Evolutionary conservation across 75 land plant species (phyloP), one percentile per base, ranked within the genome.

Genomic region (Chamaecyparis obtusa): DNA sequence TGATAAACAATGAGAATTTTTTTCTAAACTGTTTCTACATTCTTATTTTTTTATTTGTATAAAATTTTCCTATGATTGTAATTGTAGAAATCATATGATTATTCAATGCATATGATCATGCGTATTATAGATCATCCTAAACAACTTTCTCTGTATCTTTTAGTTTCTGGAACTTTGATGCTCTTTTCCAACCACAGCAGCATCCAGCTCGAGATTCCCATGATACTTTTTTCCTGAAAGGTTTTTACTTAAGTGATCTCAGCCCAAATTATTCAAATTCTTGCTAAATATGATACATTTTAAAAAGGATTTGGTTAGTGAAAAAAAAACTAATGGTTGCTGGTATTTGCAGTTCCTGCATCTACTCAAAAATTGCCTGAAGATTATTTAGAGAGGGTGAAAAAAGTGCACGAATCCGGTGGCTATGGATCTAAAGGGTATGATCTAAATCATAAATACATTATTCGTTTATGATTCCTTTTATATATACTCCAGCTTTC

Each of bases 181-280:
- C 93, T 2, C 90, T 98, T 83, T 98, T 98, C 91, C 99, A 98
- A 88, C 99, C 99, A 32, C 99, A 98, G 90, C 99, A 96, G 89
- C 99, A 98, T 84, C 98, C 99, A 79, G 99, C 99, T 78, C 98
- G 99, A 84, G 99, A 98, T 91, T 95, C 99, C 72, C 99, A 98
- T 91, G 99, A 96, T 89, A 98, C 99, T 3, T 98, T 98, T 90
- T 98, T 96, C 87, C 87, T 98, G 44, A 84, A 94, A 93, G 94
- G 99, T 96, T 41, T 57, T 44, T 44, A 24, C 39, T 51, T 54
- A 6, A 35, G 48, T 44, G 46, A 44, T 48, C 76, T 41, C 43
- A 46, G 46, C 19, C 44, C 11, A 44, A 69, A 30, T 51, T 17
- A 32, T 33, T 76, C 3, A 3, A 35, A 71, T 87, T 56, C 33